These are phyloP conservation scores for Boletus sp. DNA, from an alignment of 768 basidiomycete species.

Conservation along the genomic window DNA sequence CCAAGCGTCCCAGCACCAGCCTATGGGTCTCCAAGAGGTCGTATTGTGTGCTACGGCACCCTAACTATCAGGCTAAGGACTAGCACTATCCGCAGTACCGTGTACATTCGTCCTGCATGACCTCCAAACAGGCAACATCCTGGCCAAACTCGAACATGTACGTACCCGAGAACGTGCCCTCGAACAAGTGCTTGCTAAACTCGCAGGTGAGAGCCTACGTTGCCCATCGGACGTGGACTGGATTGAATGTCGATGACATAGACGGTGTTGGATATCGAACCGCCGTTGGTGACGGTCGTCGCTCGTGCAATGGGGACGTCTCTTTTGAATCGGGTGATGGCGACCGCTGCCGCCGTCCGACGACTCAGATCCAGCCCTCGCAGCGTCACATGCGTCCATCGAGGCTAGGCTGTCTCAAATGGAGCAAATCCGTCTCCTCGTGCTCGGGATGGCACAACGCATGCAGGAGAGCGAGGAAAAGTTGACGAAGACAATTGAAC, in stretches of 20 bases:
- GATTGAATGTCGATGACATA: no score
- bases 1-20: not conserved
- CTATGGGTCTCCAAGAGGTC: constrained; percentile 64
- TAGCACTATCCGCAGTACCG: not conserved
- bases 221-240: no score
- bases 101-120: constrained; percentile 80
- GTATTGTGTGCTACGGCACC: constrained; percentile 64
- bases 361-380: constrained; percentile 6
- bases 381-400: constrained; percentile 25
- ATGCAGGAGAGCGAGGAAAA: constrained; percentile 62
- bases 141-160: constrained; percentile 73
- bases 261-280: constrained; percentile 37
- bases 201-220: constrained; percentile 76
- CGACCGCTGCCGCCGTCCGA: constrained; percentile 14
- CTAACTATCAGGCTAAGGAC: constrained; percentile 20
- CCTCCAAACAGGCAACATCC: constrained; percentile 67
- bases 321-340: constrained; percentile 22
- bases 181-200: constrained; percentile 65
- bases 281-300: constrained; percentile 31
- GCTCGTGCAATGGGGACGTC: constrained; percentile 30
- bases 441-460: constrained; percentile 76
- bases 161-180: constrained; percentile 75
- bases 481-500: constrained; percentile 55
- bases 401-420: constrained; percentile 56
- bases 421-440: constrained; percentile 64